Base-by-base conservation (phyloP, 305 asterid genomes). In the Vinca major region DNA sequence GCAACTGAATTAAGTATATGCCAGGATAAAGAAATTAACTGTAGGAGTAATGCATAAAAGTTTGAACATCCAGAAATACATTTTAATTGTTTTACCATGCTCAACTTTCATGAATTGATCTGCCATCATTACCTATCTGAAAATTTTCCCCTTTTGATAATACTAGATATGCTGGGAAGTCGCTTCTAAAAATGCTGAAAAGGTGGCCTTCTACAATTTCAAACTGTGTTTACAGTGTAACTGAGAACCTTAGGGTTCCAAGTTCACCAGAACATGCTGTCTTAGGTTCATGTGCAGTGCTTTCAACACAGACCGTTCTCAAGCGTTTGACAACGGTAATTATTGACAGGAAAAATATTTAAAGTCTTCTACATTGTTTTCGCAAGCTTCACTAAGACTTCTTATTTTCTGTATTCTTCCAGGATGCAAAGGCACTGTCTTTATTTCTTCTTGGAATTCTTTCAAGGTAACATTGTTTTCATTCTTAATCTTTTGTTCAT, bases 161-260 rank as follows among this genome's bases (percentile, higher is more conserved):
- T 57, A 4, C 66, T 51, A 94, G 99, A 70, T 86, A 83, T 79
- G 96, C 99, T 75, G 86, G 92, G 69, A 91, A 83, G 78, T 80
- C 87, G 66, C 83, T 91, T 77, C 73, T 91, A 79, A 94, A 86
- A 85, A 86, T 89, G 92, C 85, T 91, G 87, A 91, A 89, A 79
- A 85, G 96, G 77, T 94, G 99, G 99, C 99, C 99, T 48, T 86
- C 96, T 73, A 84, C 95, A 71, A 91, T 88, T 78, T 84, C 97
- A 71, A 88, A 85, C 67, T 86, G 86, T 82, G 94, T 94, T 71
- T 73, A 85, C 70, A 81, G 79, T 65, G 87, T 94, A 70, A 78
- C 92, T 75, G 95, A 79, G 69, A 91, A 86, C 74, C 77, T 94
- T 72, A 85, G 84, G 77, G 78, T 79, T 69, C 78, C 97, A 47